phyloP scores from a whole-genome alignment of 208 protist genomes.

The Polymyxa betae region DNA sequence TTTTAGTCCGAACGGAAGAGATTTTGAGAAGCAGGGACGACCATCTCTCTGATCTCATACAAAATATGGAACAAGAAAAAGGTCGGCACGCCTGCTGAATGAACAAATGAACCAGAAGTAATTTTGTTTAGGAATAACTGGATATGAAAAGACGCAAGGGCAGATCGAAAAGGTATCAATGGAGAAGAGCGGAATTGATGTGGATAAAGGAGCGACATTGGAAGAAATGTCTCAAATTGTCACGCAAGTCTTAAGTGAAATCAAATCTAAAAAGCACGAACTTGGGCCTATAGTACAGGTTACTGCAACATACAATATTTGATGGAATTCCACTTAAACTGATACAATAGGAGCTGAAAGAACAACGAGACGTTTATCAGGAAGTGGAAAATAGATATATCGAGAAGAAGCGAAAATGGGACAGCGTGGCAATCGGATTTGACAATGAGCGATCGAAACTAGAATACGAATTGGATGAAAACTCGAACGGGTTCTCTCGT shows the following conservation, averaged over 20 bases:
- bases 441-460: constrained; percentile 37
- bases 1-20: constrained; percentile 13
- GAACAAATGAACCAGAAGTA: too few relatives aligned
- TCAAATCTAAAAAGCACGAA: constrained; percentile 44
- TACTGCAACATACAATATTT: not conserved
- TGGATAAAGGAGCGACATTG: constrained; percentile 23
- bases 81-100: not conserved
- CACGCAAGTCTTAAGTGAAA: not conserved
- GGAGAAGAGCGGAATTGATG: constrained; percentile 35
- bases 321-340: not conserved
- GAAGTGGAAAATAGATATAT: constrained; percentile 23
- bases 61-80: constrained; percentile 27
- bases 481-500: constrained; percentile 34
- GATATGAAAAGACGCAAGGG: constrained; percentile 26
- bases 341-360: constrained; percentile 13
- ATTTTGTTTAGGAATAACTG: constrained; percentile 6
- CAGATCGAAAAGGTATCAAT: constrained; percentile 33
- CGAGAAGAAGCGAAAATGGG: constrained; percentile 32
- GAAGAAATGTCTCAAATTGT: constrained; percentile 17
- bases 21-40: not conserved
- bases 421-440: constrained; percentile 31
- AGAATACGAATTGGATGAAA: constrained; percentile 52
- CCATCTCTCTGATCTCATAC: constrained; percentile 17
- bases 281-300: constrained; percentile 32
- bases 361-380: not conserved